Base-by-base conservation (phyloP, 208 protist species). In the Trypanosomatidae sp. region DNA sequence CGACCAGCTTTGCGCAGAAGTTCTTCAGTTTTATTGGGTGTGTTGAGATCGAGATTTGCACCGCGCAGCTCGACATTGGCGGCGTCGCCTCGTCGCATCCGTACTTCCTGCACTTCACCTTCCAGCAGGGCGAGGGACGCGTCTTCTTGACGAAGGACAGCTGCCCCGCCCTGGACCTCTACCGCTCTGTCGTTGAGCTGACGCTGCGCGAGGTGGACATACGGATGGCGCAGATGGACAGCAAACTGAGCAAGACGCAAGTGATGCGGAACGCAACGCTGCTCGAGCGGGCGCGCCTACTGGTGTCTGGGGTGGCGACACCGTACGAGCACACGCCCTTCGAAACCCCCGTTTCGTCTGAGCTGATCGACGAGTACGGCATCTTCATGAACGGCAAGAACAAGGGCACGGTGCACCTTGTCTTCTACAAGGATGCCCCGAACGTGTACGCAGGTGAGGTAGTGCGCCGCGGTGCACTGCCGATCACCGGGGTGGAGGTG, bases 371-470 rank as follows among this genome's bases (percentile, higher is more conserved):
- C 8, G 79, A 93, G 62, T 97, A 89, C 80, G 91, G 93, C 71
- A 85, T 93, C 52, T 49, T 95, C 30, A 71, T 97, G 52, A 73
- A 92, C 43, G 82, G 86, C 44, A 88, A 90, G 58, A 75, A 94
- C 62, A 86, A 88, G 36, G 82, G 83, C 62, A 83, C 79, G 25
- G 62, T 92, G 28, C 91, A 95, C 79, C 43, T 95, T 22, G 81
- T 95, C 25, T 88, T 80, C 67, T 97, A 95, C 81, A 82, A 87
- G 55, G 93, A 97, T 68, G 69, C 84, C 0, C 77, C 93, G 22
- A 94, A 94, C 74, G 84, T 97, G 25, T 93, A 95, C 73, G 89
- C 90, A 12, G 91, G 91, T 4, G 93, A 97, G 52, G 72, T 76
- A 17, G 67, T 91, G 3, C 74, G 59, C 10, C 85, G 84, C 46